Evolutionary conservation across 306 rosid genomes (phyloP).

Genomic region (Glycyrrhiza uralensis): DNA sequence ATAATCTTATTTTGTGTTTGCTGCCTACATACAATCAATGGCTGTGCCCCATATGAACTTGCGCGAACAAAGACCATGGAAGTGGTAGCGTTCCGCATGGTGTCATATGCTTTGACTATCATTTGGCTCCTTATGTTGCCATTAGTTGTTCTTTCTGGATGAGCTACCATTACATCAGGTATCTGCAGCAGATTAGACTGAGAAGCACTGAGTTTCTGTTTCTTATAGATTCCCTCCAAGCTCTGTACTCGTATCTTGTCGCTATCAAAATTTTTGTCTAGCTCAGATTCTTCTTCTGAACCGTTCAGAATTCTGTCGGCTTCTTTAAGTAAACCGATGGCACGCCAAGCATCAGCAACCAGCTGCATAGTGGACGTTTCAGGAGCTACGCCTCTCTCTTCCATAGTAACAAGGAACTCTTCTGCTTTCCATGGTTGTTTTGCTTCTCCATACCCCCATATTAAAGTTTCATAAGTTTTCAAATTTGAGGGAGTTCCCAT

Average conservation of each 20-base stretch:
- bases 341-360: constrained; percentile 82
- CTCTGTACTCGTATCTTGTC: constrained; percentile 36
- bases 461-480: constrained; percentile 86
- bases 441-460: constrained; percentile 97
- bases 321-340: constrained; percentile 58
- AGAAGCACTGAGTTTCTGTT: constrained; percentile 43
- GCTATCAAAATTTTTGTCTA: constrained; percentile 2
- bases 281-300: constrained; percentile 38
- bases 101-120: constrained; percentile 41
- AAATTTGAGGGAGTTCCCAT: constrained; percentile 58
- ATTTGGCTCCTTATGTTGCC: constrained; percentile 52
- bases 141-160: constrained; percentile 42
- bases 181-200: constrained; percentile 43
- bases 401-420: constrained; percentile 68
- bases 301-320: constrained; percentile 53
- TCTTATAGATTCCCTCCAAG: constrained; percentile 39
- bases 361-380: constrained; percentile 60
- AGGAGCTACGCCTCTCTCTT: constrained; percentile 61
- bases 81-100: constrained; percentile 27
- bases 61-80: constrained; percentile 40
- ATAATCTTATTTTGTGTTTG: constrained; percentile 44
- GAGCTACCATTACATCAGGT: constrained; percentile 40
- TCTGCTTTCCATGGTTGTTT: constrained; percentile 92
- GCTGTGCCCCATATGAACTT: constrained; percentile 34
- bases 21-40: constrained; percentile 45